Percentiles rank a stretch among this genome's conserved stretches.
phyloP scores from a whole-genome alignment of 2,329 filamentous ascomycete species.

The Fusarium annulatum region DNA sequence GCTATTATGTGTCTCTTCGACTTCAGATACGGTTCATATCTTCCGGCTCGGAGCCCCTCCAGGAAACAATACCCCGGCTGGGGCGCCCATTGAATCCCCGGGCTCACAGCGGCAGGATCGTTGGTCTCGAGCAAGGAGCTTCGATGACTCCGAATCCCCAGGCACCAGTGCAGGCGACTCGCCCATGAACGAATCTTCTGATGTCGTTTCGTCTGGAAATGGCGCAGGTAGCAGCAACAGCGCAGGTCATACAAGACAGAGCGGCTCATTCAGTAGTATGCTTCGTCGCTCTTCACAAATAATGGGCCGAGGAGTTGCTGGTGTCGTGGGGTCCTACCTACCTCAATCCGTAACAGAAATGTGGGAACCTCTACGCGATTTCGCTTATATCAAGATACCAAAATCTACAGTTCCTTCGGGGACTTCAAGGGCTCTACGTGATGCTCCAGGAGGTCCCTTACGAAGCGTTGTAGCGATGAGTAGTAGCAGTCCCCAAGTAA shows the following conservation, averaged over 20 bases:
- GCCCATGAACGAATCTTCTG: conserved; percentile 60
- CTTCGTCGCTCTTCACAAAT: conserved; percentile 94
- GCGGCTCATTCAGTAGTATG: conserved; percentile 89
- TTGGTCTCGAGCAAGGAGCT: conserved; percentile 64
- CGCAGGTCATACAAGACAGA: conserved; percentile 59
- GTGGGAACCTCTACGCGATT: conserved; percentile 95
- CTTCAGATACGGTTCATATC: conserved; percentile 95
- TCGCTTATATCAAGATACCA: conserved; percentile 95
- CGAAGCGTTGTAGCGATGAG: conserved; percentile 98
- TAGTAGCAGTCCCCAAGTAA: conserved; percentile 92
- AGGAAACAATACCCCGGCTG: conserved; percentile 50
- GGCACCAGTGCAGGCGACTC: conserved; percentile 63
- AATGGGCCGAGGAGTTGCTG: conserved; percentile 88
- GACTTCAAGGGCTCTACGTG: conserved; percentile 43
- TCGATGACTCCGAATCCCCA: conserved; percentile 58
- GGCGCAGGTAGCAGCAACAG: conserved; percentile 42
- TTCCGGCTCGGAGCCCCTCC: conserved; percentile 78
- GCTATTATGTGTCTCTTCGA: conserved; percentile 92
- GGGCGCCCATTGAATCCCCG: conserved; percentile 53
- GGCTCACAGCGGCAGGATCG: conserved; percentile 60
- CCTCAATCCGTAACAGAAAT: conserved; percentile 96
- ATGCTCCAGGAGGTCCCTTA: conserved; percentile 63
- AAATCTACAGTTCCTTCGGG: conserved; percentile 56
- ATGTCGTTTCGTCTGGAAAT: conserved; percentile 48
- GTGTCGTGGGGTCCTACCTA: conserved; percentile 90